These are phyloP conservation scores for Baorangia bicolor DNA, from an alignment of 768 basidiomycete genomes.

Conservation along the genomic window DNA sequence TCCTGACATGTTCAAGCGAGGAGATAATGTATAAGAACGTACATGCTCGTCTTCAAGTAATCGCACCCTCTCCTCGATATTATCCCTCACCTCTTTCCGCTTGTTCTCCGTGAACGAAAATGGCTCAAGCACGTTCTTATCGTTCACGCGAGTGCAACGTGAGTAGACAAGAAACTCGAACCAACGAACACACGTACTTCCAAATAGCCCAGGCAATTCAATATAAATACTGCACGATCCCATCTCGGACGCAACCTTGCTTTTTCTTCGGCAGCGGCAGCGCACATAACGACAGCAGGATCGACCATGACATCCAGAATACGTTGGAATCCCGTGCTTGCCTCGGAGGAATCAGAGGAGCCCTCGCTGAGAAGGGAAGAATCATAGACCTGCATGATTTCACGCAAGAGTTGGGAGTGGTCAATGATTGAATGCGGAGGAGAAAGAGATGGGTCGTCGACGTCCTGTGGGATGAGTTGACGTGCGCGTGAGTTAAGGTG, in stretches of 20 bases:
- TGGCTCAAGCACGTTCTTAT: slow-evolving; percentile 61
- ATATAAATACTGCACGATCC: slow-evolving; percentile 80
- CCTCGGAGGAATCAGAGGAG: slow-evolving; percentile 7
- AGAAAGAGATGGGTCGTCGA: slow-evolving; percentile 65
- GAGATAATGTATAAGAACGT: slow-evolving; percentile 29
- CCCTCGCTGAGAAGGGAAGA: slow-evolving; percentile 73
- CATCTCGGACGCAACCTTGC: slow-evolving; percentile 54
- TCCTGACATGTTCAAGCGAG: no score
- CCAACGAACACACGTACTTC: slow-evolving; percentile 48
- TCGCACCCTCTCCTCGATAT: slow-evolving; percentile 62
- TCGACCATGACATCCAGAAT: slow-evolving; percentile 85
- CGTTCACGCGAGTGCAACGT: neutral
- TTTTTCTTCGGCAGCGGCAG: slow-evolving; percentile 64
- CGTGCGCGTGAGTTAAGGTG: neutral
- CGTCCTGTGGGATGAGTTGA: slow-evolving; percentile 41
- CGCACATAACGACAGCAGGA: slow-evolving; percentile 77
- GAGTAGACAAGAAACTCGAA: neutral
- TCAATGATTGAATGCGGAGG: slow-evolving; percentile 82
- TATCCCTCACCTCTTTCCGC: slow-evolving; percentile 51
- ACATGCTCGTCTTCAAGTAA: slow-evolving; percentile 83
- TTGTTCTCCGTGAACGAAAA: slow-evolving; percentile 69
- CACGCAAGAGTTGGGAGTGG: slow-evolving; percentile 78
- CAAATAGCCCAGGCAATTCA: slow-evolving; percentile 85
- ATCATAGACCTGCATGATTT: slow-evolving; percentile 87
- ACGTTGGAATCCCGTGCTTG: slow-evolving; percentile 23